Percentiles rank a stretch among this genome's conserved stretches.
Conservation (phyloP, 345 rosid species). For the Rhodamnia argentea region DNA sequence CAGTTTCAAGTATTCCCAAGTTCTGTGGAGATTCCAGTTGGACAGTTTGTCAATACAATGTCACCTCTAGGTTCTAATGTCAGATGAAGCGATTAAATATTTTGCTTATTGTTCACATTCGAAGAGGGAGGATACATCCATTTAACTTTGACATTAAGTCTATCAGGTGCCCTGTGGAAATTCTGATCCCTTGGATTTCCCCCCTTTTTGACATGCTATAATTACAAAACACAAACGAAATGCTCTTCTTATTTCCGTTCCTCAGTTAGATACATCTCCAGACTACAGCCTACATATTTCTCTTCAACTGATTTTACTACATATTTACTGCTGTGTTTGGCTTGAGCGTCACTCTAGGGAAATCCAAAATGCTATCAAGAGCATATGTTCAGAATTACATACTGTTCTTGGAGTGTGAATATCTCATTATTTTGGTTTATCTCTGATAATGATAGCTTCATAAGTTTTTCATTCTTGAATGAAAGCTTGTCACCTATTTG, state of each 20-base stretch:
- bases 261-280: no score
- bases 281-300: no score
- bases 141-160: background rate
- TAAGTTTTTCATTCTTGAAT: background rate
- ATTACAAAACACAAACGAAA: no score
- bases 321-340: no score
- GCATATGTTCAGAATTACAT: background rate
- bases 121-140: background rate
- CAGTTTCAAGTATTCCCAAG: background rate
- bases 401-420: background rate
- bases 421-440: background rate
- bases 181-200: no score
- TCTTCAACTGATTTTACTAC: no score
- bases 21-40: background rate
- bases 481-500: background rate
- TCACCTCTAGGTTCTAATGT: background rate
- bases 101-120: background rate
- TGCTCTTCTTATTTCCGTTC: no score
- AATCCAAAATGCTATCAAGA: no score
- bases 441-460: background rate
- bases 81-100: background rate
- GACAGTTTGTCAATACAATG: background rate
- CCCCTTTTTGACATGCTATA: no score
- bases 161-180: no score
- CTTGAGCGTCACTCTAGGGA: no score